Evolutionary conservation across 73 alveolate genomes (phyloP).

Genomic region (Paramecium sonneborni): DNA sequence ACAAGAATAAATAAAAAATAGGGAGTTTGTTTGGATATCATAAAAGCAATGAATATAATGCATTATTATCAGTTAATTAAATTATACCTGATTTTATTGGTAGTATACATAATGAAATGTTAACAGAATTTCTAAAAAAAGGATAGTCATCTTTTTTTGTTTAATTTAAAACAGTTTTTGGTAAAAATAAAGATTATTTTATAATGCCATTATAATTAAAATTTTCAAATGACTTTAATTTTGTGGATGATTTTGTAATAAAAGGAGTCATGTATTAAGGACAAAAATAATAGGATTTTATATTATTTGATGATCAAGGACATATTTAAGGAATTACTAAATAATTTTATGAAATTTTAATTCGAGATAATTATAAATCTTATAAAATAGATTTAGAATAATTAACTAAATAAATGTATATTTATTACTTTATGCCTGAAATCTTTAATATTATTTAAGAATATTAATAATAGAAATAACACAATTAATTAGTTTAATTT

Average conservation of each 20-base stretch:
- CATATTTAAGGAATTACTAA: conserved; percentile 5
- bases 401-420: not conserved
- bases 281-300: not conserved
- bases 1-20: not conserved
- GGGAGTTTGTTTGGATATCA: not conserved
- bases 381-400: not conserved
- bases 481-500: not conserved
- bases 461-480: not conserved
- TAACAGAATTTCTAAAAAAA: not conserved
- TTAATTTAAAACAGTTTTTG: not conserved
- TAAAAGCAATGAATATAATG: not conserved
- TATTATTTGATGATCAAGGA: conserved; percentile 28
- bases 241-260: conserved; percentile 16
- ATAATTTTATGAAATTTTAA: not conserved
- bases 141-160: not conserved
- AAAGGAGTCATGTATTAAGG: not conserved
- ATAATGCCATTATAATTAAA: not conserved
- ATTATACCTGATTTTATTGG: not conserved
- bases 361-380: not conserved
- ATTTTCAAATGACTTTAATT: conserved; percentile 3
- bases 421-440: not conserved
- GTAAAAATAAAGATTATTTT: not conserved
- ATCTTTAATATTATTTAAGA: not conserved
- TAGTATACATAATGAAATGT: conserved; percentile 24
- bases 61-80: not conserved